These are phyloP conservation scores for Xanthoconium stramineum DNA, from an alignment of 768 basidiomycete genomes.

Conservation along the genomic window DNA sequence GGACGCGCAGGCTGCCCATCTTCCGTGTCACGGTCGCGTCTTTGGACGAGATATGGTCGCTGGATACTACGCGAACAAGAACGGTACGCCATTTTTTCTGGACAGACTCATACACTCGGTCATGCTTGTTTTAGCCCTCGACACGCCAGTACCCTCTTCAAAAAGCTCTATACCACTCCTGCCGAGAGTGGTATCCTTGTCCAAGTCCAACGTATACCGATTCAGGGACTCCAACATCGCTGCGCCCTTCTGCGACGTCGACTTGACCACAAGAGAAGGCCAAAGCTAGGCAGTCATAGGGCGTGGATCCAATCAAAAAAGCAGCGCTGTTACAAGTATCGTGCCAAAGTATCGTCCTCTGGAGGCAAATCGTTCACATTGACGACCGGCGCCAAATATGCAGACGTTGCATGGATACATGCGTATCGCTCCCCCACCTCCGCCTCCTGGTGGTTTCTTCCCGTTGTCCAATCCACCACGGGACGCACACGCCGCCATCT, in stretches of 20 bases:
- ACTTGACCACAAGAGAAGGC: slow-evolving; percentile 58
- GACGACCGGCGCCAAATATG: not conserved
- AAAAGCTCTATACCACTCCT: slow-evolving; percentile 7
- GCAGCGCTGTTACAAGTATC: slow-evolving; percentile 61
- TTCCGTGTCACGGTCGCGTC: slow-evolving; percentile 6
- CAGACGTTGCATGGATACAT: slow-evolving; percentile 71
- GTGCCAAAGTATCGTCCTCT: not conserved
- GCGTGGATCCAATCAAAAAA: slow-evolving; percentile 60
- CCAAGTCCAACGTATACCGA: slow-evolving; percentile 50
- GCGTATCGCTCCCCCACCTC: slow-evolving; percentile 60
- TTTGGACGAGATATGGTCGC: not conserved
- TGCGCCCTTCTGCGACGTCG: slow-evolving; percentile 46
- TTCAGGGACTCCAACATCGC: slow-evolving; percentile 53
- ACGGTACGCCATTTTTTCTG: not conserved
- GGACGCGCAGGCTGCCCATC: not conserved
- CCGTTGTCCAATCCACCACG: slow-evolving; percentile 49
- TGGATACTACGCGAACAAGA: not conserved
- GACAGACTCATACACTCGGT: too few species aligned
- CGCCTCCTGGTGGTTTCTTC: slow-evolving; percentile 68
- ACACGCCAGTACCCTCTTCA: not conserved
- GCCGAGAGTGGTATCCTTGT: slow-evolving; percentile 22
- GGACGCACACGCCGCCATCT: slow-evolving; percentile 50
- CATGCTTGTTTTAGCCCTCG: not conserved
- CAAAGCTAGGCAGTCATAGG: slow-evolving; percentile 79
- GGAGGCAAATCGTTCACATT: not conserved